Conservation (phyloP, 768 basidiomycete species). For the Austroboletus eburneus region DNA sequence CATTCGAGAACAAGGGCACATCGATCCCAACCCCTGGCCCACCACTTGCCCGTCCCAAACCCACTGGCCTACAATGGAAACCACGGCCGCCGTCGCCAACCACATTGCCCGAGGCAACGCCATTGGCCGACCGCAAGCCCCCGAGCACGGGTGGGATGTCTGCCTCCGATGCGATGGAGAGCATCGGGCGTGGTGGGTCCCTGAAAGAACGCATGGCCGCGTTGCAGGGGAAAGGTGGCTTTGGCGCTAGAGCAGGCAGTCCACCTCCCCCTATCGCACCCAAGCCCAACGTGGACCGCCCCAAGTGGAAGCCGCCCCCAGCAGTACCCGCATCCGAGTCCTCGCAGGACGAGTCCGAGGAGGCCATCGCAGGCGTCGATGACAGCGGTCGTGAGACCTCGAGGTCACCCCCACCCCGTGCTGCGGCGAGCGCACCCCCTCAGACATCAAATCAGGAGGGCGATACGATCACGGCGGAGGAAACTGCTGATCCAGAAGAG, state of each 20-base stretch:
- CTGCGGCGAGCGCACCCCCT: constrained; percentile 11
- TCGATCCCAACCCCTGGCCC: constrained; percentile 30
- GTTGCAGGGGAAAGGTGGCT: constrained; percentile 77
- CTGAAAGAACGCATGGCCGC: constrained; percentile 96
- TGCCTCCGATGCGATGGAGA: constrained; percentile 83
- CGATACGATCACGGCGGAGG: constrained; percentile 21
- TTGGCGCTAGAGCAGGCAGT: constrained; percentile 54
- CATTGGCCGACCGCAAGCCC: constrained; percentile 21
- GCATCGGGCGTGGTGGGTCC: constrained; percentile 74
- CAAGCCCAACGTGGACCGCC: constrained; percentile 56
- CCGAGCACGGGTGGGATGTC: constrained; percentile 51
- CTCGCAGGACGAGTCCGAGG: constrained; percentile 42
- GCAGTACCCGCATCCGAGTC: constrained; percentile 37
- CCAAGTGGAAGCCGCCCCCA: constrained; percentile 86
- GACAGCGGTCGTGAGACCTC: constrained; percentile 24
- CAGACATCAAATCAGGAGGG: constrained; percentile 26
- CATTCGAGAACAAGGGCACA: constrained; percentile 66
- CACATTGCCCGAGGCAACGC: constrained; percentile 26
- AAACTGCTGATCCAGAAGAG: constrained; percentile 47
- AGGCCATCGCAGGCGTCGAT: constrained; percentile 14
- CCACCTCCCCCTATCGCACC: constrained; percentile 45
- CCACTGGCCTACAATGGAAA: constrained; percentile 67
- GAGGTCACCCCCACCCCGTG: constrained; percentile 35
- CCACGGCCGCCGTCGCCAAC: constrained; percentile 51
- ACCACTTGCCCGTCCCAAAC: constrained; percentile 46